phyloP scores from a whole-genome alignment of 768 basidiomycete genomes.

The Termitomyces sp. region DNA sequence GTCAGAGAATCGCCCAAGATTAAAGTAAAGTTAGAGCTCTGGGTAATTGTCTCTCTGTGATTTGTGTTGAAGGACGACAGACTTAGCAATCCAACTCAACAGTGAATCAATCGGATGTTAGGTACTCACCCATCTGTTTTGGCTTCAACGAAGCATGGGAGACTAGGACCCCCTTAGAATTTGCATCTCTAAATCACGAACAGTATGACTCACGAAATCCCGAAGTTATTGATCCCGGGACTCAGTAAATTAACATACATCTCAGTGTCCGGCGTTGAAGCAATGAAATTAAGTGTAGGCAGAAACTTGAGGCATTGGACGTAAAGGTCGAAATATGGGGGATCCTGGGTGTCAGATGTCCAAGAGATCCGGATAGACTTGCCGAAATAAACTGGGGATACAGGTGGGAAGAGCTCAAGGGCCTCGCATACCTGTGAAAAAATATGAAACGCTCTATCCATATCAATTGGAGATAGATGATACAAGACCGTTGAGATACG shows the following conservation, averaged over 20 bases:
- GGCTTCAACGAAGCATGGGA: background rate
- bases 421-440: background rate
- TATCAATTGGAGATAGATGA: background rate
- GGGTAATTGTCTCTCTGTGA: background rate
- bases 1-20: background rate
- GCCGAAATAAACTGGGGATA: background rate
- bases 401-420: background rate
- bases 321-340: background rate
- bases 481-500: background rate
- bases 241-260: background rate
- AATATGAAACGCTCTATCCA: background rate
- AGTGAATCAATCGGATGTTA: background rate
- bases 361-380: background rate
- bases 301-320: background rate
- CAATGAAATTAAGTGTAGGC: background rate
- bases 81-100: background rate
- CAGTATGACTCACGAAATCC: background rate
- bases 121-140: background rate
- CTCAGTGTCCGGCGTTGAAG: background rate
- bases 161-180: background rate
- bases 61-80: background rate
- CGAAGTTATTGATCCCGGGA: background rate
- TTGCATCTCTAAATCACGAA: background rate
- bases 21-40: background rate
- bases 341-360: background rate